phyloP scores from a whole-genome alignment of 2,329 filamentous ascomycete species.

The Aspergillus versicolor region DNA sequence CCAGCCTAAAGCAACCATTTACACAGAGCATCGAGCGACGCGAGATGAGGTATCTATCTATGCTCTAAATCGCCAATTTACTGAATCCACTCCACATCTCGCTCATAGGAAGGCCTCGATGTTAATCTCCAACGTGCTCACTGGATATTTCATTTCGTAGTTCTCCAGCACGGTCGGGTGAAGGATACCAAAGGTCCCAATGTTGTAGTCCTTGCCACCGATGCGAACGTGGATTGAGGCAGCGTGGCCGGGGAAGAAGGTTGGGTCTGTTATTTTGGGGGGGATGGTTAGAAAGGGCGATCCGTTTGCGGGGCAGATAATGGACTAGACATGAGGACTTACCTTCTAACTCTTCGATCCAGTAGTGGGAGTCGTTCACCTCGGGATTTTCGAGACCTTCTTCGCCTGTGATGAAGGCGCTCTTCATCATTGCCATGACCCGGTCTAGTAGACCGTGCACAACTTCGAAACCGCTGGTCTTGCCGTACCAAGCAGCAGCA shows the following conservation, averaged over 20 bases:
- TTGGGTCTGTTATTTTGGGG: conserved; percentile 58
- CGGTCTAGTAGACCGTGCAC: conserved; percentile 93
- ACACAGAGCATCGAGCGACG: conserved; percentile 1
- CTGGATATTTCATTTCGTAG: conserved; percentile 88
- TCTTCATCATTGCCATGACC: conserved; percentile 86
- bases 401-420: conserved; percentile 73
- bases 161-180: conserved; percentile 92
- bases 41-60: conserved; percentile 13
- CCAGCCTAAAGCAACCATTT: neutral
- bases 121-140: conserved; percentile 92
- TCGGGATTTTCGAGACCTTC: conserved; percentile 64
- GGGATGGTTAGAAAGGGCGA: neutral
- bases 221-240: conserved; percentile 79
- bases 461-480: conserved; percentile 89
- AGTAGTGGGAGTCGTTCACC: conserved; percentile 70
- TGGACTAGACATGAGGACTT: conserved; percentile 26
- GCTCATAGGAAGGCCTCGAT: conserved; percentile 81
- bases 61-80: conserved; percentile 2
- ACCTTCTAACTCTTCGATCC: conserved; percentile 89
- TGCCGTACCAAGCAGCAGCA: conserved; percentile 93
- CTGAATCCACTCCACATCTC: neutral
- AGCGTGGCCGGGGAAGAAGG: conserved; percentile 87
- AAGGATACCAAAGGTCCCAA: conserved; percentile 90
- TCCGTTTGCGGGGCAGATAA: neutral
- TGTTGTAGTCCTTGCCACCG: conserved; percentile 68